Conservation (phyloP, 306 rosid genomes). For the Hippophae gyantsensis region DNA sequence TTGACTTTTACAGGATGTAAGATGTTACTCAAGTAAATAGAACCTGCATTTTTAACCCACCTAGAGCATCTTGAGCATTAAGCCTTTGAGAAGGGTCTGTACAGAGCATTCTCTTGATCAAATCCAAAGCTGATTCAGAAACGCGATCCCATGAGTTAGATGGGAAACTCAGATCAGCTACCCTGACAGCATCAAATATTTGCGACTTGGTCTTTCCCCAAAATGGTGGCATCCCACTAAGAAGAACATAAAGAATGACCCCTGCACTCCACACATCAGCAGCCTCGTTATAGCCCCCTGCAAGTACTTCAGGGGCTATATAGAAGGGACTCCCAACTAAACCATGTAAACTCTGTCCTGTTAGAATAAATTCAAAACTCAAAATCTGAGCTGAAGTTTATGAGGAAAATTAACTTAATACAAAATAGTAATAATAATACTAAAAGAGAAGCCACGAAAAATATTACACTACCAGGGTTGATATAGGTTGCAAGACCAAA, state of each 20-base stretch:
- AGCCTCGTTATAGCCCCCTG: slow-evolving; percentile 76
- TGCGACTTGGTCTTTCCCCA: slow-evolving; percentile 84
- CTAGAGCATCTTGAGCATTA: slow-evolving; percentile 64
- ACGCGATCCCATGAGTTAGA: slow-evolving; percentile 53
- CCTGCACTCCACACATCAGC: slow-evolving; percentile 92
- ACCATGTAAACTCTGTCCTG: slow-evolving; percentile 81
- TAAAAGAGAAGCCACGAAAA: slow-evolving; percentile 13
- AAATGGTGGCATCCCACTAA: slow-evolving; percentile 77
- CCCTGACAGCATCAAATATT: slow-evolving; percentile 71
- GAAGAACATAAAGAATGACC: slow-evolving; percentile 73
- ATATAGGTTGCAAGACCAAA: slow-evolving; percentile 88
- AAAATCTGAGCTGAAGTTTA: slow-evolving; percentile 17
- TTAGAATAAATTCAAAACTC: slow-evolving; percentile 24
- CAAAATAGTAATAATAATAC: slow-evolving; percentile 9
- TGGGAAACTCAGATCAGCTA: slow-evolving; percentile 64
- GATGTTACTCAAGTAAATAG: not conserved
- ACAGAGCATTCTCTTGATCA: slow-evolving; percentile 66
- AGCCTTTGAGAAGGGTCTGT: slow-evolving; percentile 62
- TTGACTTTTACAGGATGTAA: slow-evolving; percentile 2
- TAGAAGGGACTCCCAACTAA: slow-evolving; percentile 89
- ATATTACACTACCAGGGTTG: slow-evolving; percentile 54
- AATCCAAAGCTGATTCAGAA: slow-evolving; percentile 59
- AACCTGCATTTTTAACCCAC: slow-evolving; percentile 26
- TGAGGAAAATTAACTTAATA: not conserved
- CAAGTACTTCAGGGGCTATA: slow-evolving; percentile 81